Conservation (phyloP, 2,329 filamentous ascomycete genomes). For the Hypoxylon sp. region DNA sequence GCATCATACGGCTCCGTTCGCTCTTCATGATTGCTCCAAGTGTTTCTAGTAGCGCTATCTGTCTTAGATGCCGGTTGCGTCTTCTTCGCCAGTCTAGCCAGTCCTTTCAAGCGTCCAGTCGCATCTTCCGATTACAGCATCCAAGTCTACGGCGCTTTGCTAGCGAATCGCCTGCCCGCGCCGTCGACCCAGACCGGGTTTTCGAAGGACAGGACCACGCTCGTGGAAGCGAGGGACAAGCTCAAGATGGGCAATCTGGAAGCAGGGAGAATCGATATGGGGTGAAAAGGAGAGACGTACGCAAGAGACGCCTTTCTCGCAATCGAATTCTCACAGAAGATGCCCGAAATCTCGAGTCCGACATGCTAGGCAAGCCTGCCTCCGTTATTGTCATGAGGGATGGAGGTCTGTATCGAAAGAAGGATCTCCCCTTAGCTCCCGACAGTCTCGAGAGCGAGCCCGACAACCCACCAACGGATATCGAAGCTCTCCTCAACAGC, state of each 20-base stretch:
- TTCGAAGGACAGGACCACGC: slow-evolving; percentile 4
- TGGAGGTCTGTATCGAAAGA: slow-evolving; percentile 42
- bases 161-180: slow-evolving; percentile 12
- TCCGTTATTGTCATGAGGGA: slow-evolving; percentile 65
- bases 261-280: not conserved
- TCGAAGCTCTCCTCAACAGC: slow-evolving; percentile 54
- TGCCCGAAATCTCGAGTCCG: slow-evolving; percentile 48
- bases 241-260: not conserved
- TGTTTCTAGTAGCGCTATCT: slow-evolving; percentile 55
- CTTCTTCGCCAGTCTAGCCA: slow-evolving; percentile 49
- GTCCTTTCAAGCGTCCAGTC: slow-evolving; percentile 26
- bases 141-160: slow-evolving; percentile 29
- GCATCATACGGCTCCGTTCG: not conserved
- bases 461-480: slow-evolving; percentile 50
- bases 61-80: slow-evolving; percentile 58
- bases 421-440: not conserved
- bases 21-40: slow-evolving; percentile 56
- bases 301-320: slow-evolving; percentile 46
- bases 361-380: slow-evolving; percentile 58
- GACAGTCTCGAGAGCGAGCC: slow-evolving; percentile 19
- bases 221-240: not conserved
- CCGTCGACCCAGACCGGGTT: slow-evolving; percentile 1
- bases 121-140: slow-evolving; percentile 19
- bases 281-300: slow-evolving; percentile 33
- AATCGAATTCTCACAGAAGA: slow-evolving; percentile 49